phyloP scores from a whole-genome alignment of 2,329 filamentous ascomycete genomes.

The Annulohypoxylon truncatum region DNA sequence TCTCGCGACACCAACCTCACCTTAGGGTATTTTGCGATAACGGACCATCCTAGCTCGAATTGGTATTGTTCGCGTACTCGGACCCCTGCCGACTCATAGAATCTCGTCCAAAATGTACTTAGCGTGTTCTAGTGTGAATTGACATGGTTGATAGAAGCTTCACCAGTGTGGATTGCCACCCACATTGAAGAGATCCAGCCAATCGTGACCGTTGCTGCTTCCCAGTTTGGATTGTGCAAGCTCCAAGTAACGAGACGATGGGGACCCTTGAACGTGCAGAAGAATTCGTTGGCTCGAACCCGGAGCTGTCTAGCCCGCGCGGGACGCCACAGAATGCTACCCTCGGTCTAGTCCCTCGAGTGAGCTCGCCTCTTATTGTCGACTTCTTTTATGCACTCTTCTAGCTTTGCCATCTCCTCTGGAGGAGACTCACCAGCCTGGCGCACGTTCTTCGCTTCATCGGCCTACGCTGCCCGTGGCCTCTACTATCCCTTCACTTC shows the following conservation, averaged over 20 bases:
- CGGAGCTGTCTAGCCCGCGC: constrained; percentile 51
- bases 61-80: constrained; percentile 31
- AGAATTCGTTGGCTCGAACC: constrained; percentile 45
- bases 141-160: constrained; percentile 34
- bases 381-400: constrained; percentile 46
- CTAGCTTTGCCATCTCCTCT: constrained; percentile 48
- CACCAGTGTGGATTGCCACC: constrained; percentile 37
- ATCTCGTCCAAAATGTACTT: constrained; percentile 33
- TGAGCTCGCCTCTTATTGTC: constrained; percentile 44
- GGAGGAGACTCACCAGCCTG: constrained; percentile 48
- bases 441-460: constrained; percentile 49
- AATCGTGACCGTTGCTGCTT: constrained; percentile 33
- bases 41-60: constrained; percentile 28
- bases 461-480: constrained; percentile 46
- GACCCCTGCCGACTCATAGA: constrained; percentile 20
- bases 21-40: constrained; percentile 14
- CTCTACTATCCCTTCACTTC: constrained; percentile 50
- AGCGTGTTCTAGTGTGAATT: constrained; percentile 17
- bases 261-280: constrained; percentile 45
- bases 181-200: constrained; percentile 33
- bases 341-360: constrained; percentile 36
- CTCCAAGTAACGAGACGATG: constrained; percentile 26
- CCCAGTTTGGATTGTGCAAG: constrained; percentile 32
- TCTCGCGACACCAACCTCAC: background rate
- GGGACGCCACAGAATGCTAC: constrained; percentile 43